Base-by-base conservation (phyloP, 345 rosid genomes). In the Noccaea caerulescens region DNA sequence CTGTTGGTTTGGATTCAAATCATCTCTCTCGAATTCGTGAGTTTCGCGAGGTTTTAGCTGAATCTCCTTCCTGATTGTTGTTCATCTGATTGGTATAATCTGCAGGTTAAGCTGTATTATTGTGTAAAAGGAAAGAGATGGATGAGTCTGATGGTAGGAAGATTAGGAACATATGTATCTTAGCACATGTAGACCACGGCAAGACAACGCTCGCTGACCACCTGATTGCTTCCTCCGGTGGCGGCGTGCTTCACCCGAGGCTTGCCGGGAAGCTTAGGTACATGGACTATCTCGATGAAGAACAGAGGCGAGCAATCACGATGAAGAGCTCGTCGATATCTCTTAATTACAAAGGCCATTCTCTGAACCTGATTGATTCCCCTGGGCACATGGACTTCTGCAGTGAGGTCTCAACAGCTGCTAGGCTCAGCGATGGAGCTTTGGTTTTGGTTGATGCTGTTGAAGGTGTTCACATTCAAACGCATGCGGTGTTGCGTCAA, bases 321-420 rank as follows among this genome's bases (percentile, higher is more conserved):
- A 94, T 91, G 99, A 94, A 91, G 84, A 94, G 99, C 78, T 93
- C 96, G 23, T 91, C 98, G 0, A 89, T 91, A 39, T 82, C 84
- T 72, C 90, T 94, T 36, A 69, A 53, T 0, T 91, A 79, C 38
- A 82, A 81, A 6, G 90, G 82, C 11, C 79, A 84, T 54, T 79
- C 87, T 8, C 53, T 94, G 4, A 94, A 91, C 71, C 79, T 91
- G 11, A 94, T 91, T 42, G 99, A 94, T 42, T 89, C 98, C 27
- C 98, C 99, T 30, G 99, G 98, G 11, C 98, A 93, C 69, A 91
- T 94, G 97, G 99, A 91, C 57, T 94, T 94, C 52, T 94, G 97
- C 68, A 86, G 97, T 66, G 98, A 94, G 78, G 98, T 91, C 41
- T 94, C 97, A 0, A 94, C 90, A 1, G 97, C 96, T 9, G 99